Base-by-base conservation (phyloP, 129 eudicot species). In the Lactuca sativa region DNA sequence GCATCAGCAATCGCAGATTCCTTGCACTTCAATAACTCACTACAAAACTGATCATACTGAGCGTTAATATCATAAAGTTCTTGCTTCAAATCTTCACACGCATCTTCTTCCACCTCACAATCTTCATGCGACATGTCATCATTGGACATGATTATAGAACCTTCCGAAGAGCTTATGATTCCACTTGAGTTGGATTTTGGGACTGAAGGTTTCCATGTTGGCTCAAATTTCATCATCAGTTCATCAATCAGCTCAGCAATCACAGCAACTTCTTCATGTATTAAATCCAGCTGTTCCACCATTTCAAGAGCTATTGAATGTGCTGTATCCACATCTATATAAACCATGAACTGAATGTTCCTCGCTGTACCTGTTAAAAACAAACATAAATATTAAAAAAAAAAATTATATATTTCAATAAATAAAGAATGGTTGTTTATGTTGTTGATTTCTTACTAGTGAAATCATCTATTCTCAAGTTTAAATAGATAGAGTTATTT, bases 261-360 rank as follows among this genome's bases (percentile, higher is more conserved):
- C 41, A 79, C 43, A 17, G 78, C 79, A 69, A 85, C 76, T 32
- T 91, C 95, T 47, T 79, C 84, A 4, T 66, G 75, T 57, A 67
- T 65, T 64, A 85, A 73, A 36, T 82, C 83, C 55, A 90, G 86
- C 16, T 85, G 73, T 51, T 90, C 82, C 56, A 88, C 89, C 97
- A 91, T 91, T 78, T 91, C 97, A 72, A 74, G 55, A 21, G 87
- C 92, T 57, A 91, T 82, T 49, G 91, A 78, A 18, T 64, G 30
- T 36, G 84, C 80, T 3, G 97, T 90, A 70, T 90, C 97, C 17
- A 55, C 44, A 3, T 73, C 66, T 7, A 83, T 78, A 69, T 75
- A 81, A 72, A 87, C 85, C 4, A 34, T 7, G 64, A 90, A 90
- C 52, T 87, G 79, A 14, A 90, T 76, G 61, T 79, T 68, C 78